Evolutionary conservation across 2,329 filamentous ascomycete species (phyloP), one percentile per base, ranked within the genome.

Genomic region (Colletotrichum costaricense): DNA sequence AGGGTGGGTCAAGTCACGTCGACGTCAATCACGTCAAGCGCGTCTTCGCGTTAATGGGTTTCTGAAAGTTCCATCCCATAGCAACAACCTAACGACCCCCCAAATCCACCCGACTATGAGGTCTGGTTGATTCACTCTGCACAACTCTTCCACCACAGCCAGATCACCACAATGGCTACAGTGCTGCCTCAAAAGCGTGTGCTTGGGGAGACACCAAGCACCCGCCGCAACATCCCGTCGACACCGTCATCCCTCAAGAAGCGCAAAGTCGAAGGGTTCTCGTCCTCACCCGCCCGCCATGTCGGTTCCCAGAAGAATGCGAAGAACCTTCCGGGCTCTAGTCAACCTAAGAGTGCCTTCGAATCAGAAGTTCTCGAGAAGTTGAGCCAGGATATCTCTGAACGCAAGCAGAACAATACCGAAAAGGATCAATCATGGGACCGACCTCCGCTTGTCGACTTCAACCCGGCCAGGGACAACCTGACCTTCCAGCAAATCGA

Each of bases 401-500:
- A 93, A 24, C 87, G 97, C 77, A 98, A 95, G 86, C 89, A 94
- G 78, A 94, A 89, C 82, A 98, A 97, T 83, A 89, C 94, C 2
- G 97, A 99, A 81, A 97, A 93, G 82, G 96, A 98, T 81, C 97
- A 99, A 82, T 89, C 94, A 80, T 99, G 97, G 97, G 92, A 93
- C 59, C 87, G 89, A 1, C 89, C 89, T 6, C 86, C 88, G 0
- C 84, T 90, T 5, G 81, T 80, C n/a, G 81, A 85, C 67, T 90
- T 90, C 73, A 77, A 84, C 73, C 88, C 92, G 9, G 81, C 88
- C 65, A 90, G 84, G 46, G 91, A 97, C 76, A 92, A 85, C 76
- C 86, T 99, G n/a, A 91, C 90, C 76, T 98, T 99, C 80, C 97
- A 99, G 84, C 93, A 97, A 79, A 99, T 99, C 77, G 97, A 99